Conservation (phyloP, 202 grass and related monocot species). For the Cymbopogon flexuosus region DNA sequence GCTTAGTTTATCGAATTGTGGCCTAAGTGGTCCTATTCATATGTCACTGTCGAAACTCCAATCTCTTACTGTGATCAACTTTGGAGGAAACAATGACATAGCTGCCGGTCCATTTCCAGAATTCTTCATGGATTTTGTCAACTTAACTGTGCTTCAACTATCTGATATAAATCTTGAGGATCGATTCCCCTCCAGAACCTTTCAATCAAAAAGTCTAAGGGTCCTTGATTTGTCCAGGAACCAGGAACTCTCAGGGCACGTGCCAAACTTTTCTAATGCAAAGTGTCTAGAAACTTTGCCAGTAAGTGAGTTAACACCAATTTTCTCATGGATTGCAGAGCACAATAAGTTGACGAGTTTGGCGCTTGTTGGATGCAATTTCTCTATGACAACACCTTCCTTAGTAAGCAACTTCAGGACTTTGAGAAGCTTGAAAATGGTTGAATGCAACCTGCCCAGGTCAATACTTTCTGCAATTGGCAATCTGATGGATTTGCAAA, state of each 20-base stretch:
- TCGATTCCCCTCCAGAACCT: constrained; percentile 2
- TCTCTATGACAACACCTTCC: background rate
- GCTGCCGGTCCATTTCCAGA: background rate
- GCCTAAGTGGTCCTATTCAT: constrained; percentile 16
- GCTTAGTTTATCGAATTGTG: constrained; percentile 18
- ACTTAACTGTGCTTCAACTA: constrained; percentile 29
- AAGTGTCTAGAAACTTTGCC: constrained; percentile 15
- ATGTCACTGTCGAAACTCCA: constrained; percentile 1
- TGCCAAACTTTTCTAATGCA: background rate
- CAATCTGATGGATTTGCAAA: no score
- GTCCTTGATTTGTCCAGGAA: constrained; percentile 36
- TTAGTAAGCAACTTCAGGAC: background rate
- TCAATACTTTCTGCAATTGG: background rate
- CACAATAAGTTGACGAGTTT: background rate
- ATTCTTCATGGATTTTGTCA: constrained; percentile 30
- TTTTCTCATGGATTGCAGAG: background rate
- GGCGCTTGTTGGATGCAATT: background rate
- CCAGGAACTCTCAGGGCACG: background rate
- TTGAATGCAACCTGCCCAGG: background rate
- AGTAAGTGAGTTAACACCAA: background rate
- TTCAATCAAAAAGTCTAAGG: constrained; percentile 14
- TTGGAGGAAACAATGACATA: background rate
- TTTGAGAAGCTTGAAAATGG: background rate
- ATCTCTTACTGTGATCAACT: constrained; percentile 16
- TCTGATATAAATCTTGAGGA: background rate